Base-by-base conservation (phyloP, 2,329 filamentous ascomycete species). In the Harringtonia aguacate region DNA sequence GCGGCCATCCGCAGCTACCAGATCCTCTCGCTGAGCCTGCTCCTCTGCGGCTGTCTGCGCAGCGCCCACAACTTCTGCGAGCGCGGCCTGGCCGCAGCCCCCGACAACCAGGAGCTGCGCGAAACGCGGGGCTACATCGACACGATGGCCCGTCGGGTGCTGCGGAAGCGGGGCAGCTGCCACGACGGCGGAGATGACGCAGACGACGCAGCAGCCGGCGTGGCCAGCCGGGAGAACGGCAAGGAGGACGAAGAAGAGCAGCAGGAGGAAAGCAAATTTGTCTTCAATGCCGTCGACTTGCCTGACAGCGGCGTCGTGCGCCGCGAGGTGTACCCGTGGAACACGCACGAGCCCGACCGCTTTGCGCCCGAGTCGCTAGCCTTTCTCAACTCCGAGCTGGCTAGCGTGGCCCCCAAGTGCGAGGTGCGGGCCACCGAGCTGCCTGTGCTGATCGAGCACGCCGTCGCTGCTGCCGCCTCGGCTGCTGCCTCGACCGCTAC, bases 401-500 rank as follows among this genome's bases (percentile, higher is more conserved):
- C 69, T 22, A 61, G 65, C 3, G 79, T 87, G 44, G 87, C 88
- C 1, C 84, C 87, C 1, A 90, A 87, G 56, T 85, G 90, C 48
- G 84, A 86, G 50, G 84, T 94, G 27, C 75, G 78, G 46, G 81
- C 83, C 4, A 79, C 87, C 0, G 74, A 81, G 28, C 66, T 98
- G 5, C 92, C 90, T 1, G 68, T 85, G 1, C 65, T 97, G 21
- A 67, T 80, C 12, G 69, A 73, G 39, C 73, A 72, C 4, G 17
- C 36, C 8, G 29, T 5, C 3, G 33, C 27, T 7, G 24, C 6
- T 10, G 24, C 24, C 24, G 7, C 24, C 10, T 27, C 24, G 10
- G 24, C 6, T 6, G 24, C 24, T 10, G 10, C 6, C 10, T 27
- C 24, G 24, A 10, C 6, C 24, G 24, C 24, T 10, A 27, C 6